Evolutionary conservation across 2,329 filamentous ascomycete species (phyloP).

Genomic region (Neofusicoccum sp.): DNA sequence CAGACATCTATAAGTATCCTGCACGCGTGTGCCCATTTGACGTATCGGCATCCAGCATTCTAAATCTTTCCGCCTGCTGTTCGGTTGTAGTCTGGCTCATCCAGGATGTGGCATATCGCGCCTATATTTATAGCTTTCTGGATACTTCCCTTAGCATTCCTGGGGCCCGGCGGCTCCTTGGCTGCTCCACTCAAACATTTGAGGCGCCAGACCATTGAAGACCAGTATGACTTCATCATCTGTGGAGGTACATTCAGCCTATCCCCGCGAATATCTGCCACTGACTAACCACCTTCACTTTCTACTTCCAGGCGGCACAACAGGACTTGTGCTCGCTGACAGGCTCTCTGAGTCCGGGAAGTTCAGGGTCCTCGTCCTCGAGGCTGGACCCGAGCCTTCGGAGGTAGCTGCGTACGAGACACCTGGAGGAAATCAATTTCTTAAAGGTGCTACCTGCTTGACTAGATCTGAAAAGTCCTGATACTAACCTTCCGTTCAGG

Average conservation of each 20-base stretch:
- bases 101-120: not conserved
- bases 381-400: constrained; percentile 24
- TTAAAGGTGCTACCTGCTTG: constrained; percentile 23
- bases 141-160: not conserved
- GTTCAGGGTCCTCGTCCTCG: constrained; percentile 27
- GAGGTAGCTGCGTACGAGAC: constrained; percentile 28
- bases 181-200: not conserved
- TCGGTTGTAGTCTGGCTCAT: no score
- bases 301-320: constrained; percentile 25
- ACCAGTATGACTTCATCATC: constrained; percentile 21
- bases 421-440: constrained; percentile 30
- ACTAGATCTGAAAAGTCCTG: no score
- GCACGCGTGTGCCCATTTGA: not conserved
- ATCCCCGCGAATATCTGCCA: not conserved
- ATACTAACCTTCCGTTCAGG: constrained; percentile 11
- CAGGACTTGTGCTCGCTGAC: constrained; percentile 26
- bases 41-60: no score
- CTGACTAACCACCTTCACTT: not conserved
- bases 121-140: not conserved
- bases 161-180: not conserved
- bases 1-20: no score
- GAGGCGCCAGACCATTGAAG: constrained; percentile 13
- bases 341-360: constrained; percentile 24
- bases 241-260: constrained; percentile 16
- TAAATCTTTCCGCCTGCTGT: not conserved